A percentile compares a stretch with the other conserved stretches of the same genome.
Conservation (phyloP, 2,329 filamentous ascomycete species). For the Alternaria sp. region DNA sequence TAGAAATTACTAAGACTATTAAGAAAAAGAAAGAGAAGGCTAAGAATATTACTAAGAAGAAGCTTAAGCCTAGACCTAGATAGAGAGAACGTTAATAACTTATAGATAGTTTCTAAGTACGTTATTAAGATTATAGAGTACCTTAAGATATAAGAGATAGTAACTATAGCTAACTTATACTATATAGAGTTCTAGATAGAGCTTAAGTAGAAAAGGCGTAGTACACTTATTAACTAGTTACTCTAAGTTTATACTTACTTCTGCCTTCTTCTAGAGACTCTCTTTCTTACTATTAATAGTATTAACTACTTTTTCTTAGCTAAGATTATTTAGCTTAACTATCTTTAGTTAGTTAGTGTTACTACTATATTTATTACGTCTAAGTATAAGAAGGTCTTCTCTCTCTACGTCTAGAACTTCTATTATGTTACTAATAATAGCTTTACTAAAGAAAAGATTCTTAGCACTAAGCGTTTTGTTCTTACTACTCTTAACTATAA, state of each 20-base stretch:
- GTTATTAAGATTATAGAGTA: slow-evolving; percentile 98
- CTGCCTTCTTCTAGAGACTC: slow-evolving; percentile 93
- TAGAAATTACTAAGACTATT: slow-evolving; percentile 59
- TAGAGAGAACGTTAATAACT: slow-evolving; percentile 86
- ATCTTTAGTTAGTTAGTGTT: slow-evolving; percentile 93
- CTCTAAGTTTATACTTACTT: slow-evolving; percentile 98
- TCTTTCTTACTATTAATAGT: slow-evolving; percentile 97
- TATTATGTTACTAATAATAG: slow-evolving; percentile 95
- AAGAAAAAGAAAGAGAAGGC: slow-evolving; percentile 51
- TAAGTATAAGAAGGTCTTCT: slow-evolving; percentile 98
- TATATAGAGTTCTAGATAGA: slow-evolving; percentile 97
- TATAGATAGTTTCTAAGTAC: slow-evolving; percentile 97
- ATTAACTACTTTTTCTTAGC: slow-evolving; percentile 96
- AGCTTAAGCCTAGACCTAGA: slow-evolving; percentile 66
- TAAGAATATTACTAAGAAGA: slow-evolving; percentile 21
- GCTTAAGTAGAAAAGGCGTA: slow-evolving; percentile 97
- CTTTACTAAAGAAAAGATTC: slow-evolving; percentile 91
- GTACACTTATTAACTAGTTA: slow-evolving; percentile 96
- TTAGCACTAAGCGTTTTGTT: slow-evolving; percentile 96
- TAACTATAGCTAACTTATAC: slow-evolving; percentile 82
- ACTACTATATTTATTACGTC: slow-evolving; percentile 99
- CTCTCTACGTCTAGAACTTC: slow-evolving; percentile 96
- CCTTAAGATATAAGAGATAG: slow-evolving; percentile 80
- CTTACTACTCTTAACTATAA: slow-evolving; percentile 92
- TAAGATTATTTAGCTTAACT: slow-evolving; percentile 94